A percentile compares a stretch with the other conserved stretches of the same genome.
These are phyloP conservation scores for Galerina sulciceps DNA, from an alignment of 768 basidiomycete species.

Conservation along the genomic window DNA sequence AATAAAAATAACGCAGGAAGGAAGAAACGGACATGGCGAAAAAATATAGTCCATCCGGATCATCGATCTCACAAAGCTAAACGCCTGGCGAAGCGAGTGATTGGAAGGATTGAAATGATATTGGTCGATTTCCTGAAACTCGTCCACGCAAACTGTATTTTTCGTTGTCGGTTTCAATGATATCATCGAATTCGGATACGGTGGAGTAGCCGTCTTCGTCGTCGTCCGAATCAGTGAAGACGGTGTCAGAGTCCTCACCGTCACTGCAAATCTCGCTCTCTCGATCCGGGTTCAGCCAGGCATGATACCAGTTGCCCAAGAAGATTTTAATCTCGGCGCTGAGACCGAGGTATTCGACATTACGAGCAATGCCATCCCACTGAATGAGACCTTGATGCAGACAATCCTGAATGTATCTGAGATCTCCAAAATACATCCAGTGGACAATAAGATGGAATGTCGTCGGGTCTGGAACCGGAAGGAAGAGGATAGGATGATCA, in stretches of 20 bases:
- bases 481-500: conserved; percentile 69
- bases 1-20: conserved; percentile 14
- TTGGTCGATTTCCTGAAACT: conserved; percentile 40
- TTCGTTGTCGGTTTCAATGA: conserved; percentile 36
- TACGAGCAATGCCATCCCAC: conserved; percentile 89
- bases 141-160: conserved; percentile 45
- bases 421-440: conserved; percentile 84
- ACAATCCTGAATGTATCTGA: conserved; percentile 64
- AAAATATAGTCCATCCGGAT: neutral
- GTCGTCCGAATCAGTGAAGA: conserved; percentile 35
- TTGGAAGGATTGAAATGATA: conserved; percentile 39
- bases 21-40: neutral
- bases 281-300: conserved; percentile 54
- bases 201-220: conserved; percentile 39
- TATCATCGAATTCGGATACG: conserved; percentile 43
- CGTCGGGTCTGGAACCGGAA: conserved; percentile 75
- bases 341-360: conserved; percentile 87
- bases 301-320: conserved; percentile 74
- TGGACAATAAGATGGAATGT: conserved; percentile 76
- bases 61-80: conserved; percentile 7
- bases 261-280: conserved; percentile 28
- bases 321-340: conserved; percentile 77
- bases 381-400: conserved; percentile 67
- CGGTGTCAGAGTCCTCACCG: conserved; percentile 44
- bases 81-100: conserved; percentile 23